Evolutionary conservation across 2,329 filamentous ascomycete genomes (phyloP), one percentile per base, ranked within the genome.

Genomic region (Colletotrichum higginsianum): DNA sequence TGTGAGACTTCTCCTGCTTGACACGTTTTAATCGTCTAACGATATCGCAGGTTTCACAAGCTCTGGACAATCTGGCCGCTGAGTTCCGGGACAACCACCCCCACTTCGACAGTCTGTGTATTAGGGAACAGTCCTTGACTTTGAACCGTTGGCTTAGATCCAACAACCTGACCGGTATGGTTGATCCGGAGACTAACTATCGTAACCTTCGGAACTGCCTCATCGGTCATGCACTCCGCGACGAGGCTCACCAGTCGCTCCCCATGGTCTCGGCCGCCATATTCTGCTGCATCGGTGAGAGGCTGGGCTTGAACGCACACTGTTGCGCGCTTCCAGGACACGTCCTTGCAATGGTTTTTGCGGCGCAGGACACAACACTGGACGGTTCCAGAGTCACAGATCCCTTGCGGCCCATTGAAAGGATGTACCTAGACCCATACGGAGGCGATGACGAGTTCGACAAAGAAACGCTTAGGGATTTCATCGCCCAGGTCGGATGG

Each of bases 191-290:
- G 9, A 79, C 84, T 52, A 89, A 92, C 66, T 98, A 96, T 79
- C 91, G 94, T 75, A 91, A 92, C 70, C 82, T 98, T 69, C 90
- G 93, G 73, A 97, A 98, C 81, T 97, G 94, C 76, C 93, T 98
- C 76, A 91, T 99, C 67, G 94, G 94, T 12, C 86, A 97, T 73
- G 94, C 93, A 4, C 85, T 98, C 53, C 91, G 90, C 46, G 91
- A 93, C 61, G 83, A 88, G 8, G 87, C 88, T 0, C 94, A 97
- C 77, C 91, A 93, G 38, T 96, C 95, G 1, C 86, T 98, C 11
- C 96, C 96, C 2, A 87, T 98, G 61, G 92, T 98, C 73, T 96
- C 94, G 2, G 92, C 92, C 66, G 92, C 92, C 71, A 97, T 98
- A 73, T 99, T 92, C 82, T 96, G 93, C 78, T 91, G 91, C 68